Base-by-base conservation (phyloP, 2,329 filamentous ascomycete species). In the Fonsecaea nubica region DNA sequence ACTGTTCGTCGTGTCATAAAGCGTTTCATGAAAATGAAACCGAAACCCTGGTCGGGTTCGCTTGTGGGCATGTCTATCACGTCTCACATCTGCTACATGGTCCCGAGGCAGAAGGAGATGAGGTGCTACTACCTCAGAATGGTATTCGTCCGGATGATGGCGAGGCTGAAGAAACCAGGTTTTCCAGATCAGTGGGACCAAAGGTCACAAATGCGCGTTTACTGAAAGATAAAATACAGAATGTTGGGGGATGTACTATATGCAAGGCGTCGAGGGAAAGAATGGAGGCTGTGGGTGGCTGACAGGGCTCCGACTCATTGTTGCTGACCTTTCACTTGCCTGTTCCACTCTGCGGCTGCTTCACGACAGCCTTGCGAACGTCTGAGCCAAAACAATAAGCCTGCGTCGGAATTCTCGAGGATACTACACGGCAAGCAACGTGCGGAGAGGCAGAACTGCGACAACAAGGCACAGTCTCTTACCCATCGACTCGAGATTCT, bases 141-240 rank as follows among this genome's bases (percentile, higher is more conserved):
- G 57, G 40, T 13, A 45, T 52, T 15, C 55, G 45, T 7, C 62
- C 67, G n/a, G 66, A 64, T n/a, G 65, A 69, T 15, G 54, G 74
- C 71, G 53, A 76, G n/a, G 54, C 64, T 8, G 66, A 69, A 3
- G 69, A 68, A 32, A 61, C 59, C 50, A 64, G 71, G 71, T 52
- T 80, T 79, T 60, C 77, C 10, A 68, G 80, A 42, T 92, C 90
- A 61, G 88, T 98, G 6, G 91, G 92, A 0, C 87, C 90, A 35
- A 97, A 97, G 79, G 92, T 97, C 33, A 95, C 91, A 70, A 92
- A 92, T 75, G 93, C 93, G 45, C 86, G 92, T 69, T 77, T 97
- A 62, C 79, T 97, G 66, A 69, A 67, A 64, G 68, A 68, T 25
- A 73, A 72, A 54, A 71, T 70, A 35, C 57, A 66, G 35, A 64